phyloP scores from a whole-genome alignment of 2,329 filamentous ascomycete species.

The Fusarium coicis region DNA sequence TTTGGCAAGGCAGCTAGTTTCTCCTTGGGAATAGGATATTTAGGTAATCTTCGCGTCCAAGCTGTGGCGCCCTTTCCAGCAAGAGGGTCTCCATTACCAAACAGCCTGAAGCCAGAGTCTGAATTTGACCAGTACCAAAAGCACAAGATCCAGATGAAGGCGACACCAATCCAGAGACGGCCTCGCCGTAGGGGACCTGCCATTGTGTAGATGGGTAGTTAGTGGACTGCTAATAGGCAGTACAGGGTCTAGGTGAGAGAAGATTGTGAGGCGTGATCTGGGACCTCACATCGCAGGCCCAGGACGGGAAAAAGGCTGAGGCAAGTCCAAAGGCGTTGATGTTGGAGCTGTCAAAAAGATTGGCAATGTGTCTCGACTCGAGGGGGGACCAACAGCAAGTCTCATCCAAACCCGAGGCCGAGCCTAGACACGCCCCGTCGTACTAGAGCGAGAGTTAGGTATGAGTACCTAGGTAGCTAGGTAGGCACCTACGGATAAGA shows the following conservation, averaged over 20 bases:
- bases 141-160: slow-evolving; percentile 38
- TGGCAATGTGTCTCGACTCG: slow-evolving; percentile 29
- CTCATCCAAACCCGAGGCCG: slow-evolving; percentile 21
- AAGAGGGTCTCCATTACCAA: slow-evolving; percentile 37
- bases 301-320: slow-evolving; percentile 10
- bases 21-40: slow-evolving; percentile 39
- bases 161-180: slow-evolving; percentile 42
- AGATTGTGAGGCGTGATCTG: slow-evolving; percentile 11
- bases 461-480: too few relatives aligned
- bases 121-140: slow-evolving; percentile 42
- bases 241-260: slow-evolving; percentile 12
- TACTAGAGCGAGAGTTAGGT: slow-evolving; percentile 12
- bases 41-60: slow-evolving; percentile 38
- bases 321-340: slow-evolving; percentile 10
- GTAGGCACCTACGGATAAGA: background rate
- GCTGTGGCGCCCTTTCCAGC: slow-evolving; percentile 36
- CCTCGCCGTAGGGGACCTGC: slow-evolving; percentile 35
- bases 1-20: slow-evolving; percentile 49
- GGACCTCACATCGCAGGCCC: slow-evolving; percentile 35
- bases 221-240: slow-evolving; percentile 17
- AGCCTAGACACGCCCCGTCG: slow-evolving; percentile 15
- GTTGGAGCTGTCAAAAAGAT: slow-evolving; percentile 31
- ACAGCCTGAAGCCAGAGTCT: slow-evolving; percentile 21
- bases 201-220: slow-evolving; percentile 29
- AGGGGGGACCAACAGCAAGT: background rate